Evolutionary conservation across 371 early-diverging fungal genomes (phyloP).

Genomic region (Rhizomucor pusillus): DNA sequence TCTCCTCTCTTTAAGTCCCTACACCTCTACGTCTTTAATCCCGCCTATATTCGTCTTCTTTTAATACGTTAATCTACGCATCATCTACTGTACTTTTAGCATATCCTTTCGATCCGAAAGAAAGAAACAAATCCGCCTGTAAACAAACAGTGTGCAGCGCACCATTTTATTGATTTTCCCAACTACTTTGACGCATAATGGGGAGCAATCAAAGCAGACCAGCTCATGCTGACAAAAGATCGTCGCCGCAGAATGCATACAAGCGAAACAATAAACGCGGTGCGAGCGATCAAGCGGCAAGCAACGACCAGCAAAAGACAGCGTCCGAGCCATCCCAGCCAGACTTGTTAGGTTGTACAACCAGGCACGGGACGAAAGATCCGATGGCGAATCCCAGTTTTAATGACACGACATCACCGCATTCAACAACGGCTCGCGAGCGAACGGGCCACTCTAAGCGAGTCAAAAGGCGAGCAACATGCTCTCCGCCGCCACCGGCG

Average conservation of each 20-base stretch:
- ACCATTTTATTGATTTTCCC: not conserved
- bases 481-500: not conserved
- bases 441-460: not conserved
- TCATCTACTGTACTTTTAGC: slow-evolving; percentile 1
- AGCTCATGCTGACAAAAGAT: not conserved
- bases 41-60: not conserved
- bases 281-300: no score
- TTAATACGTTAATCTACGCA: not conserved
- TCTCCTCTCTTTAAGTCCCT: not conserved
- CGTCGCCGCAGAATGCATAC: no score
- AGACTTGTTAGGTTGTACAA: slow-evolving; percentile 16
- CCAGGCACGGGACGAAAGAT: slow-evolving; percentile 17
- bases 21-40: not conserved
- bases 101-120: not conserved
- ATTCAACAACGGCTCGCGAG: not conserved
- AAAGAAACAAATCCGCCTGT: not conserved
- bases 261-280: no score
- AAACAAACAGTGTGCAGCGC: not conserved
- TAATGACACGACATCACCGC: slow-evolving; percentile 14
- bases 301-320: not conserved
- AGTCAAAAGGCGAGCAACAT: not conserved
- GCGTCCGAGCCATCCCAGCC: slow-evolving; percentile 5
- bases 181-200: slow-evolving; percentile 7
- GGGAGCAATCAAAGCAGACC: slow-evolving; percentile 14
- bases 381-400: slow-evolving; percentile 14